A percentile compares a stretch with the other conserved stretches of the same genome.
These are phyloP conservation scores for Maudiozyma humilis DNA, from an alignment of 1,139 yeast species.

Conservation along the genomic window DNA sequence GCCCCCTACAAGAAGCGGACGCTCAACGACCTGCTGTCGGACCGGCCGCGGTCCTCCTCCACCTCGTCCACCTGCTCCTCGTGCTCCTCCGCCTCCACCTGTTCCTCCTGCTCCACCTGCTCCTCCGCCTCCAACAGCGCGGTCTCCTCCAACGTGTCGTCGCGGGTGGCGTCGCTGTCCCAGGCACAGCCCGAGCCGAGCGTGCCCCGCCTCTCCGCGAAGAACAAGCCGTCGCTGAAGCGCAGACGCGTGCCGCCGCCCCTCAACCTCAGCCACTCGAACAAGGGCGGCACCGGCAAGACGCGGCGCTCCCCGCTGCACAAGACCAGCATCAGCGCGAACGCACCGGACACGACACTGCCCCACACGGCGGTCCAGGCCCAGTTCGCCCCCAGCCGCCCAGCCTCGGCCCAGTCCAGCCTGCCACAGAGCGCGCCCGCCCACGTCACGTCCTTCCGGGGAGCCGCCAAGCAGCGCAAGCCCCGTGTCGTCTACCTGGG, in stretches of 20 bases:
- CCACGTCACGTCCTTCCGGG: slow-evolving; percentile 11
- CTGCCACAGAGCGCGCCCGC: slow-evolving; percentile 16
- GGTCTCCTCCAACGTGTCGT: neutral
- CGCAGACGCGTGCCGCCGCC: slow-evolving; percentile 20
- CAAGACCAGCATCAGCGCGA: neutral
- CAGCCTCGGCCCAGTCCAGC: neutral
- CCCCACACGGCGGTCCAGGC: neutral
- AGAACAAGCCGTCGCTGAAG: slow-evolving; percentile 11
- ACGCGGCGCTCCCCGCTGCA: neutral
- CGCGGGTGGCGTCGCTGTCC: neutral
- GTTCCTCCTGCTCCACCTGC: neutral
- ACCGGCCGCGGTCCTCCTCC: neutral
- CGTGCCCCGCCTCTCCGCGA: slow-evolving; percentile 2
- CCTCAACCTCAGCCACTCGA: slow-evolving; percentile 10
- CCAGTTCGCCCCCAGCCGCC: neutral
- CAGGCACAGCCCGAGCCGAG: neutral
- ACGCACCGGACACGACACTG: neutral
- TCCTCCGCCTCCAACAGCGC: neutral
- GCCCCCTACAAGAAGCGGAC: slow-evolving; percentile 1
- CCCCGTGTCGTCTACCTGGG: slow-evolving; percentile 5
- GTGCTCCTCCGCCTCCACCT: slow-evolving; percentile 1
- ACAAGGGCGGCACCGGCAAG: too few relatives aligned
- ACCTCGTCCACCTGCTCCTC: neutral
- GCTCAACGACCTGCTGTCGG: neutral
- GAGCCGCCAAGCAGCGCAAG: slow-evolving; percentile 2